Base-by-base conservation (phyloP, 176 grass and related monocot genomes). In the sorghum (Sorghum bicolor) region DNA sequence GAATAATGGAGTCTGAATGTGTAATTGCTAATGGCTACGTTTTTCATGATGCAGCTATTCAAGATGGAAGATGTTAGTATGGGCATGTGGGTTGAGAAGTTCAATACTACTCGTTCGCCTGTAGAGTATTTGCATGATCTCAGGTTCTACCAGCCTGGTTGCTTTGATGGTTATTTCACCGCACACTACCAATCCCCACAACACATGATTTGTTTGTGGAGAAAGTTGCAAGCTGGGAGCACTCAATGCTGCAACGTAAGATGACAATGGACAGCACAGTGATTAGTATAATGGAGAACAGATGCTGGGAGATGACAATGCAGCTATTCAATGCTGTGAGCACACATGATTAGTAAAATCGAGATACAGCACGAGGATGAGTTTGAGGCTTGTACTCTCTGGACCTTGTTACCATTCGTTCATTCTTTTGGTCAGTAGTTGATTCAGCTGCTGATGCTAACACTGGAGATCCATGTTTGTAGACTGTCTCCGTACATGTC, bases 1-100 rank as follows among this genome's bases (percentile, higher is more conserved):
- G 3, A 10, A 64, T 14, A 12, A 12, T 70, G 22, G 11, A 38
- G 4, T 52, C 13, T 28, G 64, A 19, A 70, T 20, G 3, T 37
- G 62, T 79, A 20, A 50, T 80, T 34, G 67, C 41, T 78, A 33
- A 31, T 34, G 28, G 62, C 28, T 67, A 31, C 4, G 12, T 2
- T 67, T 80, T 65, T 79, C 5, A n/a, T 79, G 17, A 52, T 20
- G 17, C 63, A 80, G 64, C 19, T 80, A 52, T 80, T 80, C 64
- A 80, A 68, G 47, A 69, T 94, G 89, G 89, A 94, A 79, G 89
- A 91, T 52, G 89, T 91, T 55, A 94, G 89, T 53, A 89, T 94
- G 86, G 92, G 92, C n/a, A 91, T 89, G 89, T 94, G 92, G 92
- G 80, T 94, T 8, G 83, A 94, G 74, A 88, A 85, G 39, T 94